Evolutionary conservation across 805 yeast genomes (phyloP).

Genomic region (Metschnikowia drakensbergensis): DNA sequence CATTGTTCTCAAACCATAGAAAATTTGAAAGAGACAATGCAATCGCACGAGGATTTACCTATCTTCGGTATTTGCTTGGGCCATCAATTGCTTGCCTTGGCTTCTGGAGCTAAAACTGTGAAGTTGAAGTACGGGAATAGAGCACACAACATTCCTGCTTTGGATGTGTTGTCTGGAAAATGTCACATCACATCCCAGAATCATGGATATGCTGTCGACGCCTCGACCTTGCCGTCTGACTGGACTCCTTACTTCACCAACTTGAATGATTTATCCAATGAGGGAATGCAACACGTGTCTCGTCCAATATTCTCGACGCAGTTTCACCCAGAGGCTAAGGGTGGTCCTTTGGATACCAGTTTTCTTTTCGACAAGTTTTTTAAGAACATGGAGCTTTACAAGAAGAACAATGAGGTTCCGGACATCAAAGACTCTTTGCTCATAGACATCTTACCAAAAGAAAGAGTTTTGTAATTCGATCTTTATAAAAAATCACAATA

Average conservation of each 20-base stretch:
- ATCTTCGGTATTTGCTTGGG: conserved; percentile 98
- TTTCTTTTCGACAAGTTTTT: conserved; percentile 90
- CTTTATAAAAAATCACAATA: neutral
- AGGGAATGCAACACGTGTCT: conserved; percentile 88
- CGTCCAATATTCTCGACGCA: conserved; percentile 95
- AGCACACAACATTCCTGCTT: conserved; percentile 97
- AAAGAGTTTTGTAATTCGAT: conserved; percentile 47
- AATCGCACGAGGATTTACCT: conserved; percentile 72
- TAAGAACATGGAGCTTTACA: conserved; percentile 58
- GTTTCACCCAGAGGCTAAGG: conserved; percentile 99
- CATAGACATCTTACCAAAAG: conserved; percentile 61
- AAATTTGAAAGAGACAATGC: conserved; percentile 55
- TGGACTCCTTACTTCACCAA: conserved; percentile 83
- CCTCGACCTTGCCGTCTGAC: conserved; percentile 63
- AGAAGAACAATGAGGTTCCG: conserved; percentile 32
- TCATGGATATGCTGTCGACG: conserved; percentile 97
- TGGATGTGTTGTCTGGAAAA: conserved; percentile 83
- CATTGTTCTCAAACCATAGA: conserved; percentile 68
- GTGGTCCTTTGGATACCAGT: conserved; percentile 95
- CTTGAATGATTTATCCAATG: conserved; percentile 93
- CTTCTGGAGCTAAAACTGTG: conserved; percentile 88
- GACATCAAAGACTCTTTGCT: conserved; percentile 47
- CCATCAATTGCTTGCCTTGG: conserved; percentile 92
- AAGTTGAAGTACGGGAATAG: conserved; percentile 97
- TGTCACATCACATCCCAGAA: conserved; percentile 98